phyloP scores from a whole-genome alignment of 2,329 filamentous ascomycete genomes.

The Diaporthe aspalathi region DNA sequence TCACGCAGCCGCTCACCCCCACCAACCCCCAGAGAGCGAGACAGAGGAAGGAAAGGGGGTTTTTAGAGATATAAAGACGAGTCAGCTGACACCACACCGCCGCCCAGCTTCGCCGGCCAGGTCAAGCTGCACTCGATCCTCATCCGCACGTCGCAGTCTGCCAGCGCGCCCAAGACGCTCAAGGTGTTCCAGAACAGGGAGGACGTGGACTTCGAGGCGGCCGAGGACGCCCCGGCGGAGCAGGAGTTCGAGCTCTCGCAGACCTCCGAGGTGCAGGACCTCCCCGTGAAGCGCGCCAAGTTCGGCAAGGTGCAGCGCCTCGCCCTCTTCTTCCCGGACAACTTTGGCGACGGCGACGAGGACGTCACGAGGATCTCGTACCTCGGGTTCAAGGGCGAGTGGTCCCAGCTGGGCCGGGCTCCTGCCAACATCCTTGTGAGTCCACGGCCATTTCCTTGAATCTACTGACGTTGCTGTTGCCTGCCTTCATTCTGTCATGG shows the following conservation, averaged over 20 bases:
- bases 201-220: constrained; percentile 85
- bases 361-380: constrained; percentile 84
- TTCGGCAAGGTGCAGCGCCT: constrained; percentile 89
- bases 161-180: constrained; percentile 81
- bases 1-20: background rate
- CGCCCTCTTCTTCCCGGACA: constrained; percentile 90
- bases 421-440: constrained; percentile 78
- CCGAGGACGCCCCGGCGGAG: constrained; percentile 75
- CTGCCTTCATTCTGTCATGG: background rate
- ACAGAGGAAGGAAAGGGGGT: too few relatives aligned
- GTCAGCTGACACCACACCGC: background rate
- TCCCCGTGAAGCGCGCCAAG: constrained; percentile 86
- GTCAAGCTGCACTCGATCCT: constrained; percentile 92
- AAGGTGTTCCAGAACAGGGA: constrained; percentile 90
- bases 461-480: too few relatives aligned
- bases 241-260: constrained; percentile 83
- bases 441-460: too few relatives aligned
- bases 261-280: constrained; percentile 85
- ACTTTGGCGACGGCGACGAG: constrained; percentile 84
- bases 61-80: background rate
- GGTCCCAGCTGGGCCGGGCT: constrained; percentile 85
- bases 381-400: constrained; percentile 93
- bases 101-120: constrained; percentile 85
- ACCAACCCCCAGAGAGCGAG: too few relatives aligned
- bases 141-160: constrained; percentile 79